Evolutionary conservation across 129 eudicot genomes (phyloP), one percentile per base, ranked within the genome.

Genomic region (Lonicera japonica): DNA sequence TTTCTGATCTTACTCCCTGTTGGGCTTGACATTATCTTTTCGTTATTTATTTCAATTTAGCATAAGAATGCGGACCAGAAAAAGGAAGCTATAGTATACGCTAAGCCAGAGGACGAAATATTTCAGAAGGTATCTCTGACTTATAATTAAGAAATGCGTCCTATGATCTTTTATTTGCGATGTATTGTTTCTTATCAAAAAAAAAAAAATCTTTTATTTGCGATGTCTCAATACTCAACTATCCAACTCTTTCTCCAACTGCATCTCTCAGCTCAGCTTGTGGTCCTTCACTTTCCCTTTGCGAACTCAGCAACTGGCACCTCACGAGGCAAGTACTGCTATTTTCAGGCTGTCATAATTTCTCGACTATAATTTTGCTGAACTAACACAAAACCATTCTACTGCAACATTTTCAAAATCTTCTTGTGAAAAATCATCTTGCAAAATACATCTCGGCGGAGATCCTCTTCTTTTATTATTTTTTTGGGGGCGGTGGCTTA

Each of bases 41-140:
- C 18, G 12, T 25, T 15, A 3, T 25, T 8, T 11, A 20, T 67
- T 40, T 74, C 64, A 66, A 69, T 66, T 20, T 72, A 78, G 88
- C 84, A 56, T 73, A 85, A 92, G 77, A 79, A 68, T 60, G 82
- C 67, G 16, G 64, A 69, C 65, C 73, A 48, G 66, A 72, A 66
- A 61, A 68, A 70, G 76, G 80, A 94, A 60, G 79, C 72, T 69
- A 70, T 88, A 60, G 77, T 88, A 18, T 94, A 80, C 70, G 21
- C 63, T 39, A 94, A 88, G 80, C 74, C 86, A 21, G 92, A 94
- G 70, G 99, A 94, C 18, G 95, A 94, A 79, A 61, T 87, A 47
- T 82, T 92, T 55, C 82, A 77, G 43, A 72, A 92, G 86, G 98
- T 91, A 66, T 38, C 25, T 21, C 10, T 23, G 55, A 21, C 47